These are phyloP conservation scores for Vitis amurensis DNA, from an alignment of 164 flowering plant species.

Conservation along the genomic window DNA sequence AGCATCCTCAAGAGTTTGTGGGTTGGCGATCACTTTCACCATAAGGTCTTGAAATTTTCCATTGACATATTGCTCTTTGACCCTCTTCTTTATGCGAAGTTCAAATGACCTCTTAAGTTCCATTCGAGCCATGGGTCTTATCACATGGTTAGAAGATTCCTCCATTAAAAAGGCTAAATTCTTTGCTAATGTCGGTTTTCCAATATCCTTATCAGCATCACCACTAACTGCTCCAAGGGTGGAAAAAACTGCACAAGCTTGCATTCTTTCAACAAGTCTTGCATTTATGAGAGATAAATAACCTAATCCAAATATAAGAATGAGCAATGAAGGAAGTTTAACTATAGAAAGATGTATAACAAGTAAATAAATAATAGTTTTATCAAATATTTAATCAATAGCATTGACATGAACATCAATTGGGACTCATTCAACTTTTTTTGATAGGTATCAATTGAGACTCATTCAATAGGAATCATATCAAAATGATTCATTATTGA, in stretches of 20 bases:
- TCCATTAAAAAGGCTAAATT: slow-evolving; percentile 70
- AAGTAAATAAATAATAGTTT: no score
- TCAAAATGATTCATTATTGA: no score
- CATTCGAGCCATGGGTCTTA: slow-evolving; percentile 40
- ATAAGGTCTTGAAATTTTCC: slow-evolving; percentile 73
- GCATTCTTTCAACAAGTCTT: slow-evolving; percentile 4
- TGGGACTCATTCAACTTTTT: no score
- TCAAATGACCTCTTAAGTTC: slow-evolving; percentile 67
- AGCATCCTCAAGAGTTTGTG: slow-evolving; percentile 74
- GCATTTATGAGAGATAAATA: slow-evolving; percentile 18
- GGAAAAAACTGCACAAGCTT: slow-evolving; percentile 18
- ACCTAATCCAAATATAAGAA: background rate
- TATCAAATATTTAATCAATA: no score
- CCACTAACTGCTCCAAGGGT: slow-evolving; percentile 10
- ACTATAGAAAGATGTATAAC: no score
- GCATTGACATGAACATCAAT: no score
- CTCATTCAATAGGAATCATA: no score
- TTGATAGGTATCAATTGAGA: no score
- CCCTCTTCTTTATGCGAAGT: slow-evolving; percentile 78
- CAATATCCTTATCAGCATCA: slow-evolving; percentile 12
- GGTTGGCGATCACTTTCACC: slow-evolving; percentile 70
- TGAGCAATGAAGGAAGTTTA: no score
- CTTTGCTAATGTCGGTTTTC: slow-evolving; percentile 45
- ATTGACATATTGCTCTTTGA: slow-evolving; percentile 61
- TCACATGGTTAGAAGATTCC: slow-evolving; percentile 42